Evolutionary conservation across 805 yeast species (phyloP).

Genomic region (Candida succiphila): DNA sequence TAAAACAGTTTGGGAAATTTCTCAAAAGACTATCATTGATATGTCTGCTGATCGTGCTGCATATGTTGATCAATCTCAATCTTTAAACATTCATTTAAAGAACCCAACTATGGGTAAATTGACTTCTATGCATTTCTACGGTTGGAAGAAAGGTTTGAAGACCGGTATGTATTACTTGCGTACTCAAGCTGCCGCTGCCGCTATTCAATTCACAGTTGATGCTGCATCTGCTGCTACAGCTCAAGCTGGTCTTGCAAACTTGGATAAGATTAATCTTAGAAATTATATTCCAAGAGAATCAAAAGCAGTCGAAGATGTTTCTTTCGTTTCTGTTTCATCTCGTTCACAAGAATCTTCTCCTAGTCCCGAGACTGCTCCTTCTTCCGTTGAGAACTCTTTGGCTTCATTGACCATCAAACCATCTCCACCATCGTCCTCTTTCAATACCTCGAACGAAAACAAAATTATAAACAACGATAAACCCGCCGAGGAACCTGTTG

Average conservation of each 20-base stretch:
- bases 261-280: conserved; percentile 22
- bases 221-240: conserved; percentile 26
- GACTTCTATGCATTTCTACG: conserved; percentile 97
- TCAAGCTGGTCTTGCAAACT: conserved; percentile 14
- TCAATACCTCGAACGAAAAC: conserved; percentile 1
- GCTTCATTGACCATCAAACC: conserved; percentile 31
- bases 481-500: conserved; percentile 3
- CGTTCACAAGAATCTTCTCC: conserved; percentile 32
- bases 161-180: conserved; percentile 99
- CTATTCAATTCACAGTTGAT: conserved; percentile 89
- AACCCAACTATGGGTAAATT: conserved; percentile 96
- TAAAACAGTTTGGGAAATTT: conserved; percentile 55
- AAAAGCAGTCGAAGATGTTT: conserved; percentile 18
- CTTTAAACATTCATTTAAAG: conserved; percentile 82
- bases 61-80: conserved; percentile 86
- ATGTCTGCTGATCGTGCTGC: conserved; percentile 72
- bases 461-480: conserved; percentile 4
- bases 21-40: conserved; percentile 49
- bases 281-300: conserved; percentile 22
- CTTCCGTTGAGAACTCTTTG: conserved; percentile 32
- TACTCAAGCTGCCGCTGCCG: conserved; percentile 97
- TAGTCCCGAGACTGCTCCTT: conserved; percentile 31
- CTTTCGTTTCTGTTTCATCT: conserved; percentile 20
- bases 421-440: conserved; percentile 2
- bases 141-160: conserved; percentile 98